Base-by-base conservation (phyloP, 108 stramenopile genomes). In the Cyclostephanos invisitatus region DNA sequence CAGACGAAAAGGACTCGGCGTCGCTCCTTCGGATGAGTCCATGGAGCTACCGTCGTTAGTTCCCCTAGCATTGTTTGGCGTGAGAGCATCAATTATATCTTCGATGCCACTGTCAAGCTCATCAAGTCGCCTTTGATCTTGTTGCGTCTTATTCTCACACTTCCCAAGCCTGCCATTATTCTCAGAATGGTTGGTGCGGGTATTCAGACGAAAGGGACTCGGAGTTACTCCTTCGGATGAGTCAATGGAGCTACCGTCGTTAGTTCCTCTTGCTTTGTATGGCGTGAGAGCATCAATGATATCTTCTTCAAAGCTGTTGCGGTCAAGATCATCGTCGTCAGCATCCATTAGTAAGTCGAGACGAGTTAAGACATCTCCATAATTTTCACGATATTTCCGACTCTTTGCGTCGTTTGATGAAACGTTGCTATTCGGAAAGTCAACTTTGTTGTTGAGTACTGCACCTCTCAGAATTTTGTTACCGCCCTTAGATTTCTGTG, bases 321-420 rank as follows among this genome's bases (percentile, higher is more conserved):
- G 68, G 36, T 80, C 79, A 28, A 67, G 22, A 64, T 71, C 70
- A 35, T 81, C 68, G 18, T 74, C 70, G 7, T 67, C 80, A 8
- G 20, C 65, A 25, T 66, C 68, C 80, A 81, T 81, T 21, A 81
- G 70, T 15, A 47, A 71, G 25, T 81, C 73, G 18, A 81, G 74
- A 48, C 74, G 70, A 44, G 74, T 70, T 38, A 81, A 71, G 40
- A 81, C 80, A 48, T n/a, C 70, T 47, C 55, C 65, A 65, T 75
- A 81, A 14, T 53, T 75, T 35, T 40, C 60, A 51, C 69, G 73
- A 47, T 62, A 71, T 17, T 46, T 40, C 47, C 59, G 56, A 17
- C 32, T 40, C n/a, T 42, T 47, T 37, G 65, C 22, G 12, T 67
- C 61, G 1, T 71, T 65, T 8, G 64, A 62, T 14, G 38, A 17